Evolutionary conservation across 495 filamentous ascomycete species (phyloP).

Genomic region (Letharia columbiana): DNA sequence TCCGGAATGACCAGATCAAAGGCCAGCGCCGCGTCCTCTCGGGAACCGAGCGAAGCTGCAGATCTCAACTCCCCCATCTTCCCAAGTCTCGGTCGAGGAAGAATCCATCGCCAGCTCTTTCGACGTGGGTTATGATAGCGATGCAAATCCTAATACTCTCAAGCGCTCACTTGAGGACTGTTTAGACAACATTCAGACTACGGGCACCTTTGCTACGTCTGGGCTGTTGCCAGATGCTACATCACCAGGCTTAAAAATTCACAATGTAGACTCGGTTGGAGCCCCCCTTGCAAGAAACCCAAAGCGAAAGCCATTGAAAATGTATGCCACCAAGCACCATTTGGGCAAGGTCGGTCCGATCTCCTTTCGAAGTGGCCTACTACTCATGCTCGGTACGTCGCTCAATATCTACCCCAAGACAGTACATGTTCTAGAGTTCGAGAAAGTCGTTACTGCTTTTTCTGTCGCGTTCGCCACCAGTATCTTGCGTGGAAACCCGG

Average conservation of each 20-base stretch:
- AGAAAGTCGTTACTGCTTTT: background rate
- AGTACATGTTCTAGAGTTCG: background rate
- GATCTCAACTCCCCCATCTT: no score
- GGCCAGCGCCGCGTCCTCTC: no score
- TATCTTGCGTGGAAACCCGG: background rate
- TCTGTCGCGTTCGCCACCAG: background rate
- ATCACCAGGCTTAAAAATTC: background rate
- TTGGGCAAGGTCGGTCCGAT: background rate
- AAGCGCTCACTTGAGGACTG: background rate
- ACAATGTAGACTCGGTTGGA: background rate
- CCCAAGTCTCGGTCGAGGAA: background rate
- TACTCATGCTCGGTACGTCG: background rate
- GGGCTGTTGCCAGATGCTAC: background rate
- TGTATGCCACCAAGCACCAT: background rate
- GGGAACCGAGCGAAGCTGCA: no score
- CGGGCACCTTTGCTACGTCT: background rate
- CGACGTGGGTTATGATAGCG: background rate
- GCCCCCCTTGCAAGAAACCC: background rate
- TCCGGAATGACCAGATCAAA: no score
- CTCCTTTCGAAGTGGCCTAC: background rate
- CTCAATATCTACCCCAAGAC: background rate
- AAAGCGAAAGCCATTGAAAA: background rate
- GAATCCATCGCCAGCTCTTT: background rate
- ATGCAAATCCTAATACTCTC: background rate
- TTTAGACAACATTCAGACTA: background rate